phyloP scores from a whole-genome alignment of 2,329 filamentous ascomycete species.

The Arthrobotrys iridis region DNA sequence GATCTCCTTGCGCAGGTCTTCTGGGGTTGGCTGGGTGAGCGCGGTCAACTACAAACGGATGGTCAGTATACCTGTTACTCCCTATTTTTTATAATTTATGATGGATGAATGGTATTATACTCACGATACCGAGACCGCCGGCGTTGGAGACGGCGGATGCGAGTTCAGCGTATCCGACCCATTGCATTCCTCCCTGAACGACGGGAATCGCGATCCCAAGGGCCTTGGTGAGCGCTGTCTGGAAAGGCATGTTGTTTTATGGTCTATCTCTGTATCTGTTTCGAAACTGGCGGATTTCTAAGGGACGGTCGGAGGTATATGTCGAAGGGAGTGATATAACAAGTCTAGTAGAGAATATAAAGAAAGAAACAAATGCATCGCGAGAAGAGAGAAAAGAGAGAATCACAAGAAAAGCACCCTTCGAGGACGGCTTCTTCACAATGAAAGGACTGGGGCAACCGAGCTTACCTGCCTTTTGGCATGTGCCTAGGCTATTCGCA shows the following conservation, averaged over 20 bases:
- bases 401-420: not conserved
- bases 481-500: conserved; percentile 46
- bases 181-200: conserved; percentile 88
- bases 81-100: not conserved
- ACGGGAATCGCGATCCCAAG: conserved; percentile 71
- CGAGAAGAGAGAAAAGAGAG: conserved; percentile 11
- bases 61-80: conserved; percentile 28
- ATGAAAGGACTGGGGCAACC: conserved; percentile 14
- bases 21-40: conserved; percentile 90
- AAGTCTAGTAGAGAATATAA: not conserved
- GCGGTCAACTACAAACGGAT: conserved; percentile 71
- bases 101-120: conserved; percentile 3
- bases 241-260: conserved; percentile 44
- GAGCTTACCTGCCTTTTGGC: conserved; percentile 41
- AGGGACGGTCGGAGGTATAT: not conserved
- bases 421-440: too few relatives aligned
- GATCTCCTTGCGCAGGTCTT: conserved; percentile 93
- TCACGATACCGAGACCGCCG: conserved; percentile 78
- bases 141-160: conserved; percentile 81
- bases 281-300: not conserved
- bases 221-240: conserved; percentile 53
- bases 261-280: not conserved
- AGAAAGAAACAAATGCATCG: conserved; percentile 5
- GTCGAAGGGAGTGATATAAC: not conserved
- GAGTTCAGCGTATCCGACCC: conserved; percentile 82